phyloP scores from a whole-genome alignment of 139 green algal genomes.

The Zygnema cylindricum region DNA sequence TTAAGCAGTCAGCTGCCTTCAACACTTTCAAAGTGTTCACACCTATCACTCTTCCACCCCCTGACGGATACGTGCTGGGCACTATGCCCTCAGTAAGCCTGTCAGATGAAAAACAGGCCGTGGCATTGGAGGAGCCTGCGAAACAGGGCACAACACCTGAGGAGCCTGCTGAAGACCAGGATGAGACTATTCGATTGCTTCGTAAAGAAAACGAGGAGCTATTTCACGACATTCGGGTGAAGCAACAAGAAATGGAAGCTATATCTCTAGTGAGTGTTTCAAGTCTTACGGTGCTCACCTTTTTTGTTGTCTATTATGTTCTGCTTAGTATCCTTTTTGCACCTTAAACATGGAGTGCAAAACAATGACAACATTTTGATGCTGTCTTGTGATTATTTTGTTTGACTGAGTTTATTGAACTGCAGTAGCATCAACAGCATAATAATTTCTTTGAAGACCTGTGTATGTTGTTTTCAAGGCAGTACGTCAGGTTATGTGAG shows the following conservation, averaged over 20 bases:
- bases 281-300: too few species aligned
- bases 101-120: neutral
- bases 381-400: too few species aligned
- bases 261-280: neutral
- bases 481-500: too few species aligned
- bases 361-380: too few species aligned
- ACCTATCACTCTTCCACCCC: neutral
- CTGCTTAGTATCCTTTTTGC: too few species aligned
- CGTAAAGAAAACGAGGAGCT: slow-evolving; percentile 13
- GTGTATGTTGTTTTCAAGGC: too few species aligned
- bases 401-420: too few species aligned
- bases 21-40: neutral
- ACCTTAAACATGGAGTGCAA: too few species aligned
- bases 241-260: slow-evolving; percentile 10
- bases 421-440: too few species aligned
- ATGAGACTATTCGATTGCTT: neutral
- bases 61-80: neutral
- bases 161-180: neutral
- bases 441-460: too few species aligned
- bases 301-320: too few species aligned
- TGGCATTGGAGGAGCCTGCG: neutral
- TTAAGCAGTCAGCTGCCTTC: neutral
- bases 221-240: slow-evolving; percentile 2
- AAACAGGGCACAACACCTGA: neutral
- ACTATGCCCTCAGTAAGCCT: neutral